Evolutionary conservation across 1,284 basidiomycete species (phyloP).

Genomic region (Takashimella koratensis): DNA sequence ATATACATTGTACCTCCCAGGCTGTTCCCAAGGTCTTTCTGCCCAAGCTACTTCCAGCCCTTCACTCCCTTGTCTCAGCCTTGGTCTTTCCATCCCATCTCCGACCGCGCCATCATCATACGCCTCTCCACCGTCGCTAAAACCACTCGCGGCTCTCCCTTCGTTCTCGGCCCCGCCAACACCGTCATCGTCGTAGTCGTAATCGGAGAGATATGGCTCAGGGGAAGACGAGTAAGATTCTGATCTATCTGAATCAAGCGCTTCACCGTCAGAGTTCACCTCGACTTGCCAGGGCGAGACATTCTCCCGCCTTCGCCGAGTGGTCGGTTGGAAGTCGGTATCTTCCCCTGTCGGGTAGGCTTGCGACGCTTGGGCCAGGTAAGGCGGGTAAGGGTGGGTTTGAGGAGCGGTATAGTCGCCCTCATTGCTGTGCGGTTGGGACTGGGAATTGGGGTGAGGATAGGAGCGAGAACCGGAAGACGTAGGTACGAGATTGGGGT

Average conservation of each 20-base stretch:
- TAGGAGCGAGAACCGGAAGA: too few species aligned
- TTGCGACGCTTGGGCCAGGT: not conserved
- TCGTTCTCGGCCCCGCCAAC: slow-evolving; percentile 11
- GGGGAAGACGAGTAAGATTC: slow-evolving; percentile 35
- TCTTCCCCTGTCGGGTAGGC: slow-evolving; percentile 11
- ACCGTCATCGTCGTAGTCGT: slow-evolving; percentile 50
- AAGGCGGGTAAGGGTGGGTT: slow-evolving; percentile 1
- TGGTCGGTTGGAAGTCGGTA: slow-evolving; percentile 53
- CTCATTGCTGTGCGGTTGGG: not conserved
- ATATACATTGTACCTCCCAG: slow-evolving; percentile 16
- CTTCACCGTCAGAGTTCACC: slow-evolving; percentile 56
- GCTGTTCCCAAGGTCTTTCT: slow-evolving; percentile 14
- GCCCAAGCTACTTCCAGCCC: slow-evolving; percentile 62
- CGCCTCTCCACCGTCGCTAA: slow-evolving; percentile 12
- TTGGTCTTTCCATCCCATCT: not conserved
- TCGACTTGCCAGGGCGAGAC: slow-evolving; percentile 12
- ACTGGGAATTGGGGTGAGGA: slow-evolving; percentile 23
- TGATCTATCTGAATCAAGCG: slow-evolving; percentile 20
- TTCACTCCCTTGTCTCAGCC: slow-evolving; percentile 66
- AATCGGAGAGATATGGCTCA: slow-evolving; percentile 45
- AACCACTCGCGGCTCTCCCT: slow-evolving; percentile 9
- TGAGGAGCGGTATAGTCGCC: slow-evolving; percentile 5
- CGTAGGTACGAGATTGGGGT: slow-evolving; percentile 66
- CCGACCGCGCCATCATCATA: slow-evolving; percentile 31
- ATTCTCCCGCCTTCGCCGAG: slow-evolving; percentile 54